Base-by-base conservation (phyloP, 192 early-diverging fungal species). In the Anaeromyces robustus region DNA sequence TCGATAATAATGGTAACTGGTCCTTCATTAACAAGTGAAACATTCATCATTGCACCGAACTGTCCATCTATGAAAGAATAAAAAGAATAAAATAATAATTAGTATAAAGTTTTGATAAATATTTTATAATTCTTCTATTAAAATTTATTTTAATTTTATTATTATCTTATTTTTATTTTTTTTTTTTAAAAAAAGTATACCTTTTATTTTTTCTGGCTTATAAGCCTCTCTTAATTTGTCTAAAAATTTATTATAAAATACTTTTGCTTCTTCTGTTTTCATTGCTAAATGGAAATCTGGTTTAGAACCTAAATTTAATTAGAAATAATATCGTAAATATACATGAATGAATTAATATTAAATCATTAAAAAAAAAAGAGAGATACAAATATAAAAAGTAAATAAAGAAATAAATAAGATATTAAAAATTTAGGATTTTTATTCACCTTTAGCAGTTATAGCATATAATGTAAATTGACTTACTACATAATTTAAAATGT, bases 21-120 rank as follows among this genome's bases (percentile, higher is more conserved):
- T 2, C 92, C 94, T 34, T 98, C 95, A 84, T 98, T 98, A 16
- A 91, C 88, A 84, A 96, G 88, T 18, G 87, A 87, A 29, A 98
- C 97, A 77, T 91, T 82, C 97, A 98, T 98, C 97, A 97, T 98
- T 11, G 94, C 97, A 4, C 96, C 96, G 87, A 98, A 98, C 80
- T 90, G 88, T 11, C 96, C 97, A 86, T 92, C 94, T 92, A 39
- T 12, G 16, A 14, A 39, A 1, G 12, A 12, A n/a, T n/a, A n/a
- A n/a, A n/a, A n/a, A n/a, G n/a, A n/a, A n/a, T n/a, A n/a, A n/a
- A n/a, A n/a, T n/a, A n/a, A n/a, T n/a, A n/a, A n/a, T n/a, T n/a
- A n/a, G n/a, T n/a, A n/a, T n/a, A n/a, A n/a, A n/a, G n/a, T n/a
- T n/a, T n/a, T n/a, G n/a, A n/a, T n/a, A n/a, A n/a, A n/a, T n/a